Evolutionary conservation across 176 grass and related monocot species (phyloP).

Genomic region (Eragrostis curvula): DNA sequence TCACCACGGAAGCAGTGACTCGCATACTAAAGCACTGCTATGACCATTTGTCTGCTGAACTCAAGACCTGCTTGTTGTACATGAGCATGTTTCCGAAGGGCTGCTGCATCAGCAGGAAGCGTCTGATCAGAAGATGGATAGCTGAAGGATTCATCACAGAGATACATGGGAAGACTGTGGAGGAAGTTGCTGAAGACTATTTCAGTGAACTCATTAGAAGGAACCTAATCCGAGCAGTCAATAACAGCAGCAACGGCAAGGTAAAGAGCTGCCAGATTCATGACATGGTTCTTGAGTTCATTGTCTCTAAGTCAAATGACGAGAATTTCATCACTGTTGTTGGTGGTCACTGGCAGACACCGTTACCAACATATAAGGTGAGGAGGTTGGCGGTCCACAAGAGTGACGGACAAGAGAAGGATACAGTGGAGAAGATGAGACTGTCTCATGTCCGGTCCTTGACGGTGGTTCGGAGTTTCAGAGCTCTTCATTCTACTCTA

Average conservation of each 20-base stretch:
- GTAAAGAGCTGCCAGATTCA: slow-evolving; percentile 42
- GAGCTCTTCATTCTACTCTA: background rate
- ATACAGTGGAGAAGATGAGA: background rate
- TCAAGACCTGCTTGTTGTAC: no score
- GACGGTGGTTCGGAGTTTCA: background rate
- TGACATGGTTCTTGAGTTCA: slow-evolving; percentile 46
- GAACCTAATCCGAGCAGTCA: slow-evolving; percentile 23
- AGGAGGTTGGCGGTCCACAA: background rate
- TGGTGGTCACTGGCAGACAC: slow-evolving; percentile 37
- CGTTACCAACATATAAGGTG: slow-evolving; percentile 27
- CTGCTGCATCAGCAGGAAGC: no score
- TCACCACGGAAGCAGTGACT: no score
- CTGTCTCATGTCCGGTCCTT: slow-evolving; percentile 35
- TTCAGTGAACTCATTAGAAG: slow-evolving; percentile 34
- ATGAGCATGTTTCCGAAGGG: no score
- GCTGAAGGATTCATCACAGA: background rate
- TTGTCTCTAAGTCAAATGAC: slow-evolving; percentile 25
- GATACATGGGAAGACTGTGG: background rate
- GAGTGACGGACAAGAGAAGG: background rate
- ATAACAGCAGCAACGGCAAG: slow-evolving; percentile 23
- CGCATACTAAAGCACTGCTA: no score
- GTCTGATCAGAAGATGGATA: no score
- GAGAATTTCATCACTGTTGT: slow-evolving; percentile 41
- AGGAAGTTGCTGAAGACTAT: slow-evolving; percentile 32
- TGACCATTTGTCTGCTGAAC: no score